Percentiles rank a stretch among this genome's conserved stretches.
Evolutionary conservation across 192 early-diverging fungal genomes (phyloP).

Genomic region (Spizellomyces punctatus): DNA sequence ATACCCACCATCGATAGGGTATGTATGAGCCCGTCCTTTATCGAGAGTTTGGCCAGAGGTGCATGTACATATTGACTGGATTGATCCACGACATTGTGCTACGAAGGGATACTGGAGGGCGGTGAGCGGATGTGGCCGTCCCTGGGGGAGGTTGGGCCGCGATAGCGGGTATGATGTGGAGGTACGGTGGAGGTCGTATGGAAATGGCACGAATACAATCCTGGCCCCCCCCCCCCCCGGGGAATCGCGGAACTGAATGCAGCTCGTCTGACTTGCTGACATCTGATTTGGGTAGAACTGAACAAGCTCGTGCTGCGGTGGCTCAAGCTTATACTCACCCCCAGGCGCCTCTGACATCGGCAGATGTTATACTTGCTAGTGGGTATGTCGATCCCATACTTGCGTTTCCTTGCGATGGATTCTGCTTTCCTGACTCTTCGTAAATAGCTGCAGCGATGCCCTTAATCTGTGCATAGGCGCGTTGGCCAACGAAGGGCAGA

Average conservation of each 20-base stretch:
- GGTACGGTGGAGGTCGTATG: no score
- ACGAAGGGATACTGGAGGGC: no score
- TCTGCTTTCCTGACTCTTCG: background rate
- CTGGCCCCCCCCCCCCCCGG: no score
- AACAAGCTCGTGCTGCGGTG: conserved; percentile 54
- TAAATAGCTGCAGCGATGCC: conserved; percentile 35
- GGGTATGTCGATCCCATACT: conserved; percentile 38
- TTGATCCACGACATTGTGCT: no score
- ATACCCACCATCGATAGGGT: conserved; percentile 72
- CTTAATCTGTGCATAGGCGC: conserved; percentile 52
- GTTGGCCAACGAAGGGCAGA: conserved; percentile 77
- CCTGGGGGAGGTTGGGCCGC: no score
- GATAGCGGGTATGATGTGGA: no score
- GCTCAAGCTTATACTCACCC: conserved; percentile 69
- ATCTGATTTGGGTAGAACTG: no score
- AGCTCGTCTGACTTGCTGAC: no score
- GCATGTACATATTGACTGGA: no score
- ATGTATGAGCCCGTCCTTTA: conserved; percentile 52
- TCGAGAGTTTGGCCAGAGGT: no score
- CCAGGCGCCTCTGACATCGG: conserved; percentile 68
- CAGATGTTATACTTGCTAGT: conserved; percentile 81
- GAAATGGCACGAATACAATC: no score
- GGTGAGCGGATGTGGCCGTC: no score
- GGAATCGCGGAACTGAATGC: background rate
- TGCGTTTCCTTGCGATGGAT: background rate